phyloP scores from a whole-genome alignment of 73 alveolate species.

The Durusdinium trenchii region DNA sequence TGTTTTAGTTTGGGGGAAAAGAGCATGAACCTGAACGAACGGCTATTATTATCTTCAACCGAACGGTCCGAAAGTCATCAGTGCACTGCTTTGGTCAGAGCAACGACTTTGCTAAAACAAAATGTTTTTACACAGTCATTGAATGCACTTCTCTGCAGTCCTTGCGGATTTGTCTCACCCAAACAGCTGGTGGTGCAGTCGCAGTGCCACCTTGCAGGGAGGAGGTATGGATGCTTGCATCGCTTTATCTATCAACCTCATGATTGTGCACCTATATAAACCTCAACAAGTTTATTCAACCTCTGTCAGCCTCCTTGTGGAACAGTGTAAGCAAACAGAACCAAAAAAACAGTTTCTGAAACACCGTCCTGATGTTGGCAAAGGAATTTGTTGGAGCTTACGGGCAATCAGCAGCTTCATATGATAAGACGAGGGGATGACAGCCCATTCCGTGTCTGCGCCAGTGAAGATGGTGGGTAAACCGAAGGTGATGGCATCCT shows the following conservation, averaged over 20 bases:
- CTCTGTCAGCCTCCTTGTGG: too few species aligned
- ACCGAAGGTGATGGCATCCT: too few species aligned
- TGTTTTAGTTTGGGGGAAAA: neutral
- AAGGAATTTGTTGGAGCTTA: too few species aligned
- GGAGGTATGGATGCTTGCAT: neutral
- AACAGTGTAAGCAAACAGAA: too few species aligned
- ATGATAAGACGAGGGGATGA: too few species aligned
- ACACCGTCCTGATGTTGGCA: too few species aligned
- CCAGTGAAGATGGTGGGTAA: slow-evolving; percentile 12
- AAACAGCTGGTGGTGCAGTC: neutral
- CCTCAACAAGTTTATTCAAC: too few species aligned
- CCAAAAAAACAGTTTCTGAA: neutral
- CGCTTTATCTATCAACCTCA: too few species aligned
- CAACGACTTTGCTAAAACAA: neutral
- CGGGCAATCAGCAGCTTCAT: too few species aligned
- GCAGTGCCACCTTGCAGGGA: neutral
- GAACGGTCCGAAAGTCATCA: slow-evolving; percentile 11
- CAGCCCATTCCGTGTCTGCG: neutral
- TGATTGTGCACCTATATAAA: too few species aligned
- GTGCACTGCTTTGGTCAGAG: slow-evolving; percentile 22
- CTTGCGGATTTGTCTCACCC: neutral
- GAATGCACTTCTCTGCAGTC: neutral
- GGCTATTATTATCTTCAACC: too few species aligned
- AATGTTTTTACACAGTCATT: neutral
- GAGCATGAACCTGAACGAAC: neutral